phyloP scores from a whole-genome alignment of 2,329 filamentous ascomycete genomes.

The Penicillium capsulatum region DNA sequence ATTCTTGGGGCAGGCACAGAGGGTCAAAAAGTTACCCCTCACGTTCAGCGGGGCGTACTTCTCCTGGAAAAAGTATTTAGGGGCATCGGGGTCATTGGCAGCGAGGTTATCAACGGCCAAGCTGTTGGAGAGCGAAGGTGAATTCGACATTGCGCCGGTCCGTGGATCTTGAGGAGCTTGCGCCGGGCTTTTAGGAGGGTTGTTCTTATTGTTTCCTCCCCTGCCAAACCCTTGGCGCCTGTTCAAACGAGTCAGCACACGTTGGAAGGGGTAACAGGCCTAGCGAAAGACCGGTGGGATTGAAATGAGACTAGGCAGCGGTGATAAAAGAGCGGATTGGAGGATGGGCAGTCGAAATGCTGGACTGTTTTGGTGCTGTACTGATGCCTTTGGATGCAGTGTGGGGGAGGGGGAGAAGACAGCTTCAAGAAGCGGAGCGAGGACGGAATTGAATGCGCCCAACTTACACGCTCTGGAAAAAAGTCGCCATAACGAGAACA shows the following conservation, averaged over 20 bases:
- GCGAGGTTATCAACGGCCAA: constrained; percentile 35
- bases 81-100: constrained; percentile 40
- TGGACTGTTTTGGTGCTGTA: no score
- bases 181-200: constrained; percentile 37
- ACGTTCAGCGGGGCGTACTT: constrained; percentile 75
- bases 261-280: constrained; percentile 6
- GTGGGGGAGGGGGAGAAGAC: constrained; percentile 19
- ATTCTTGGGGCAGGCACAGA: constrained; percentile 87
- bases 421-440: constrained; percentile 5
- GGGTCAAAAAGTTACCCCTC: constrained; percentile 94
- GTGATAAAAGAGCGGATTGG: constrained; percentile 9
- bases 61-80: constrained; percentile 51
- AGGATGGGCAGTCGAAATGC: constrained; percentile 9
- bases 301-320: constrained; percentile 4
- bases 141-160: constrained; percentile 34
- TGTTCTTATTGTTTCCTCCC: constrained; percentile 46
- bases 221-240: constrained; percentile 50
- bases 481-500: constrained; percentile 42
- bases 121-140: constrained; percentile 39
- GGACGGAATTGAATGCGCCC: background rate
- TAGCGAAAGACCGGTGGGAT: constrained; percentile 2
- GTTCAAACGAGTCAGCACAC: constrained; percentile 22
- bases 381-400: constrained; percentile 20
- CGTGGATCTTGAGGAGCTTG: constrained; percentile 30
- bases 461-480: constrained; percentile 50